These are phyloP conservation scores for Dentipellis sp. DNA, from an alignment of 768 basidiomycete species.

Conservation along the genomic window DNA sequence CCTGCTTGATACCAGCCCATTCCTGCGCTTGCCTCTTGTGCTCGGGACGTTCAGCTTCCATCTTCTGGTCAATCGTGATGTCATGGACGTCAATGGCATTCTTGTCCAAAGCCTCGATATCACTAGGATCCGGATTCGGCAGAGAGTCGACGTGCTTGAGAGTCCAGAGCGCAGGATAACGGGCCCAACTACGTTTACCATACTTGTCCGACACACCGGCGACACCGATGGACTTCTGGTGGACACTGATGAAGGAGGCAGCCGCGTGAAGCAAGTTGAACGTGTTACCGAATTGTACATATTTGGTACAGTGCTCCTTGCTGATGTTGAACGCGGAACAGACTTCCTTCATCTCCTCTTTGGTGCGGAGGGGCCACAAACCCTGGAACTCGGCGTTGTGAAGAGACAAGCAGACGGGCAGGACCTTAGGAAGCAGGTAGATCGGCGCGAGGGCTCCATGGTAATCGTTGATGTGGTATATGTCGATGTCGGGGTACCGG, in stretches of 20 bases:
- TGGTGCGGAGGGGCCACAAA: conserved; percentile 91
- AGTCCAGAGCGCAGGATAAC: conserved; percentile 94
- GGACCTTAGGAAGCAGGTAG: conserved; percentile 85
- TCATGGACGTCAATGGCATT: conserved; percentile 61
- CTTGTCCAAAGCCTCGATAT: conserved; percentile 88
- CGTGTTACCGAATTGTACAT: conserved; percentile 96
- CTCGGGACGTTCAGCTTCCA: conserved; percentile 87
- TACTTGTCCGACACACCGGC: conserved; percentile 98
- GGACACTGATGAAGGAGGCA: conserved; percentile 84
- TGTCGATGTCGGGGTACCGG: conserved; percentile 77
- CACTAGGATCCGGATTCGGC: conserved; percentile 91
- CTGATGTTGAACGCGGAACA: conserved; percentile 97
- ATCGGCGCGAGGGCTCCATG: conserved; percentile 88
- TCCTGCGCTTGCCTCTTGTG: conserved; percentile 88
- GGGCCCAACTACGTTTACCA: conserved; percentile 93
- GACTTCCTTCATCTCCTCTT: conserved; percentile 98
- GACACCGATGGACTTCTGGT: conserved; percentile 90
- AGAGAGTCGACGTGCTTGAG: conserved; percentile 91
- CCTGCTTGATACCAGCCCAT: conserved; percentile 91
- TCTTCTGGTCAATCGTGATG: conserved; percentile 67
- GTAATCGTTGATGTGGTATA: conserved; percentile 94
- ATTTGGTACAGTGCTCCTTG: conserved; percentile 93
- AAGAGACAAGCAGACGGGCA: conserved; percentile 84
- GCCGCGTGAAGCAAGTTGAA: conserved; percentile 93
- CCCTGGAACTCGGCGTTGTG: conserved; percentile 99